These are phyloP conservation scores for Wickerhamiella siamensis DNA, from an alignment of 805 yeast genomes.

Conservation along the genomic window DNA sequence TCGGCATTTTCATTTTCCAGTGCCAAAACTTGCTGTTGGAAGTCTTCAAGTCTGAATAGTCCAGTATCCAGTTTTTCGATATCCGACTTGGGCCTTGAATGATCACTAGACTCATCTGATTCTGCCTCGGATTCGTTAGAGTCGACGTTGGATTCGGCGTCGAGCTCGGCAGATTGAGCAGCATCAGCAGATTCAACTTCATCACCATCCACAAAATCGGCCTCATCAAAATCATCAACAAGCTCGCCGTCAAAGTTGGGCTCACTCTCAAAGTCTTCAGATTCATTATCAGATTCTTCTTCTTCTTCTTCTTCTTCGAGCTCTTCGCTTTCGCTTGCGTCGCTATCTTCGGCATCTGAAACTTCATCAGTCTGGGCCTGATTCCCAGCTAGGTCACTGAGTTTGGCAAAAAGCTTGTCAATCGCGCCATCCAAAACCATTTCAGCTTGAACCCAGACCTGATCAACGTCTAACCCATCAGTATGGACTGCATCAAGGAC, in stretches of 20 bases:
- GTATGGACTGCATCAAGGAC: conserved; percentile 68
- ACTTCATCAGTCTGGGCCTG: conserved; percentile 17
- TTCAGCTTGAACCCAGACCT: conserved; percentile 87
- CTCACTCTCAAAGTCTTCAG: conserved; percentile 15
- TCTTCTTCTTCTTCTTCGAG: conserved; percentile 20
- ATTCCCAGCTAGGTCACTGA: conserved; percentile 21
- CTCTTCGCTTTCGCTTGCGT: conserved; percentile 7
- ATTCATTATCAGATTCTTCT: conserved; percentile 19
- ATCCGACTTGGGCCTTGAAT: conserved; percentile 29
- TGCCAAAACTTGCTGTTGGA: conserved; percentile 58
- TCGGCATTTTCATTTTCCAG: conserved; percentile 39
- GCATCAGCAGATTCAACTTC: conserved; percentile 19
- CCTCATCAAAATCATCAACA: conserved; percentile 20
- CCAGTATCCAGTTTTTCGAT: conserved; percentile 64
- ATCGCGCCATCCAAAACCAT: conserved; percentile 68
- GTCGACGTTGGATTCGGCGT: conserved; percentile 34
- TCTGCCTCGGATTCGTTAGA: too few relatives aligned
- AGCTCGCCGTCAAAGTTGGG: conserved; percentile 11
- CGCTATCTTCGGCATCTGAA: conserved; percentile 6
- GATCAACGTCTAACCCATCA: conserved; percentile 80
- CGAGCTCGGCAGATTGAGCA: conserved; percentile 21
- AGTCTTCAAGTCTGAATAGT: conserved; percentile 73
- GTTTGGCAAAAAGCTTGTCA: conserved; percentile 41
- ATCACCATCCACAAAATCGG: conserved; percentile 15
- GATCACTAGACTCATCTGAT: conserved; percentile 15